These are phyloP conservation scores for Venturia carpophila DNA, from an alignment of 2,329 filamentous ascomycete species.

Conservation along the genomic window DNA sequence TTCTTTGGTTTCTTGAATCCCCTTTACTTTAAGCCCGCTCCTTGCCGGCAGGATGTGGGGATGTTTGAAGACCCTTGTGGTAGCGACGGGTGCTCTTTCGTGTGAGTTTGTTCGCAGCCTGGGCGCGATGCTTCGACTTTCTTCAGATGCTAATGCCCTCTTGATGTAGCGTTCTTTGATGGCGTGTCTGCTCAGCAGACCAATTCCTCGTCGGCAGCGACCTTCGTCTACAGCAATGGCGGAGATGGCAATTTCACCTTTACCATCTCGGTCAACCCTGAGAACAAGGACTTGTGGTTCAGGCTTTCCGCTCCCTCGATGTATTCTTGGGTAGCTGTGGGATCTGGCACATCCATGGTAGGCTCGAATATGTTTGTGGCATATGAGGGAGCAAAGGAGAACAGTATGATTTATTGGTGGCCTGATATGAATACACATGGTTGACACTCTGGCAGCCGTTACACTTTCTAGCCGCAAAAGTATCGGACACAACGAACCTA, in stretches of 20 bases:
- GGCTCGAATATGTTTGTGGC: slow-evolving; percentile 46
- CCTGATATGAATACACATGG: not conserved
- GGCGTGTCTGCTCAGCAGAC: not conserved
- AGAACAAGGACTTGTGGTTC: slow-evolving; percentile 45
- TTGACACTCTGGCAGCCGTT: slow-evolving; percentile 30
- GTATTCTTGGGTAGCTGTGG: slow-evolving; percentile 48
- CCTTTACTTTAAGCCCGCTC: not conserved
- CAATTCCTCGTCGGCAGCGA: not conserved
- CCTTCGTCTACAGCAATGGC: slow-evolving; percentile 7
- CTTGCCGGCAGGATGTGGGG: not conserved
- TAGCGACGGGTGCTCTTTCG: not conserved
- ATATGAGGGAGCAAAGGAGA: slow-evolving; percentile 42
- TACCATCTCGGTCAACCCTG: slow-evolving; percentile 21
- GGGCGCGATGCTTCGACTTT: not conserved
- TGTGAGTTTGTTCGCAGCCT: not conserved
- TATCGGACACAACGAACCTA: slow-evolving; percentile 46
- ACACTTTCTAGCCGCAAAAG: slow-evolving; percentile 50
- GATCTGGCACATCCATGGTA: slow-evolving; percentile 48
- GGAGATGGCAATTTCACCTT: slow-evolving; percentile 23
- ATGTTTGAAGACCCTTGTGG: not conserved
- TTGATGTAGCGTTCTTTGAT: not conserved
- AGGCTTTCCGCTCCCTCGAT: slow-evolving; percentile 42
- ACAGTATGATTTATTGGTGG: slow-evolving; percentile 25
- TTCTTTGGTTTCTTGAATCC: not conserved
- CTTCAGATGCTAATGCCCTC: not conserved